phyloP scores from a whole-genome alignment of 140 eudicot species.

The Stevia rebaudiana region DNA sequence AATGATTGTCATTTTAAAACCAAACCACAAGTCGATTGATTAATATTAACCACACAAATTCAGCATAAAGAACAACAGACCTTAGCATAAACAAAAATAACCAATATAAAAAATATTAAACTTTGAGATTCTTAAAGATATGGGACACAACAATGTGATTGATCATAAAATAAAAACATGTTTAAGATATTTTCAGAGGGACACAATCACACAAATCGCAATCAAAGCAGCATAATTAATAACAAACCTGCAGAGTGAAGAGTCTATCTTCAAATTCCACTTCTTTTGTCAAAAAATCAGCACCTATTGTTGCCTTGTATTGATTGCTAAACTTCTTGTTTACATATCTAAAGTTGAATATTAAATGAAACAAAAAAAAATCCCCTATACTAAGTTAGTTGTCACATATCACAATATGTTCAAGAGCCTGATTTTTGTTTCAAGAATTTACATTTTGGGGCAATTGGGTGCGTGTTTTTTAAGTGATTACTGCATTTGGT shows the following conservation, averaged over 20 bases:
- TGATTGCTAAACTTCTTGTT: constrained; percentile 72
- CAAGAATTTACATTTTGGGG: background rate
- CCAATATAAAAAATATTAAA: background rate
- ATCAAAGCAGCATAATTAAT: background rate
- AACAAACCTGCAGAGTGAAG: constrained; percentile 62
- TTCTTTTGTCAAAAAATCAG: constrained; percentile 81
- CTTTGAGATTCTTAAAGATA: background rate
- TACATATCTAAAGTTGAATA: constrained; percentile 44
- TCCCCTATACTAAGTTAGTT: background rate
- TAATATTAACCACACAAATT: background rate
- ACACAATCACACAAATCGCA: background rate
- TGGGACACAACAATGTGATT: background rate
- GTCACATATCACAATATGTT: background rate
- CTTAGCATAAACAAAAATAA: background rate
- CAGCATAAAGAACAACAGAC: background rate
- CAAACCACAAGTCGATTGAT: background rate
- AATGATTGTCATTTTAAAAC: background rate
- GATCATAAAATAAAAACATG: background rate
- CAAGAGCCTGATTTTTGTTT: background rate
- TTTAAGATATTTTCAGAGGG: background rate
- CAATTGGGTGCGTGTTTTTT: background rate
- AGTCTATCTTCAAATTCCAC: constrained; percentile 73
- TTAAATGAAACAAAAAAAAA: constrained; percentile 23
- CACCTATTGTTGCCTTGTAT: constrained; percentile 77
- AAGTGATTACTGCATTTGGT: background rate